These are phyloP conservation scores for Dictyostelium discoideum DNA, from an alignment of 78 protist genomes.

Conservation along the genomic window DNA sequence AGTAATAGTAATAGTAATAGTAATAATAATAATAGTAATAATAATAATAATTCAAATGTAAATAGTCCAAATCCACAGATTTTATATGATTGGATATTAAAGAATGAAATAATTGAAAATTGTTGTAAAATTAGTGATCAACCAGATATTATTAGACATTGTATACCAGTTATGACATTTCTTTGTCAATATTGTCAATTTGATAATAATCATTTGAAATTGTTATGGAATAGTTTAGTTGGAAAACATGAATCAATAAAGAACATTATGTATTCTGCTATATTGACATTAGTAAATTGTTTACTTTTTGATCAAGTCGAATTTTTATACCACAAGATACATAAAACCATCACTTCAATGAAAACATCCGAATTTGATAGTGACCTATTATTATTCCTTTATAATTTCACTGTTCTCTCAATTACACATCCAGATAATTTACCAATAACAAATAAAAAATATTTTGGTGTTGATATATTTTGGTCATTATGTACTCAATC, in stretches of 20 bases:
- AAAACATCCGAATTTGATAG: constrained; percentile 52
- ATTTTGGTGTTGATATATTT: constrained; percentile 55
- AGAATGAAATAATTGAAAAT: constrained; percentile 59
- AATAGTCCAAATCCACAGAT: constrained; percentile 39
- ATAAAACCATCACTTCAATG: not conserved
- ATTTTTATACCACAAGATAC: constrained; percentile 24
- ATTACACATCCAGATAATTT: constrained; percentile 56
- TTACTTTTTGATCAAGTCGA: constrained; percentile 24
- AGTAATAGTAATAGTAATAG: not conserved
- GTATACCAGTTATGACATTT: constrained; percentile 58
- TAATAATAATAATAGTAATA: not conserved
- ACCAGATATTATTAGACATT: constrained; percentile 71
- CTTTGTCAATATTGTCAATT: constrained; percentile 30
- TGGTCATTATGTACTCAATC: constrained; percentile 14
- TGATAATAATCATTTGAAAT: constrained; percentile 19
- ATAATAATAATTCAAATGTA: not conserved
- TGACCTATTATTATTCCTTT: constrained; percentile 31
- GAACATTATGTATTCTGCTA: constrained; percentile 34
- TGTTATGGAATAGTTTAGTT: constrained; percentile 50
- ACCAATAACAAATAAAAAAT: not conserved
- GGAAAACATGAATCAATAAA: constrained; percentile 72
- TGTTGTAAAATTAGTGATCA: constrained; percentile 66
- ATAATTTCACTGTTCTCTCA: constrained; percentile 15
- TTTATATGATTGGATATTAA: constrained; percentile 50
- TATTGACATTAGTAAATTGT: not conserved